These are phyloP conservation scores for Acanthamoeba royreba DNA, from an alignment of 208 protist genomes.

Conservation along the genomic window DNA sequence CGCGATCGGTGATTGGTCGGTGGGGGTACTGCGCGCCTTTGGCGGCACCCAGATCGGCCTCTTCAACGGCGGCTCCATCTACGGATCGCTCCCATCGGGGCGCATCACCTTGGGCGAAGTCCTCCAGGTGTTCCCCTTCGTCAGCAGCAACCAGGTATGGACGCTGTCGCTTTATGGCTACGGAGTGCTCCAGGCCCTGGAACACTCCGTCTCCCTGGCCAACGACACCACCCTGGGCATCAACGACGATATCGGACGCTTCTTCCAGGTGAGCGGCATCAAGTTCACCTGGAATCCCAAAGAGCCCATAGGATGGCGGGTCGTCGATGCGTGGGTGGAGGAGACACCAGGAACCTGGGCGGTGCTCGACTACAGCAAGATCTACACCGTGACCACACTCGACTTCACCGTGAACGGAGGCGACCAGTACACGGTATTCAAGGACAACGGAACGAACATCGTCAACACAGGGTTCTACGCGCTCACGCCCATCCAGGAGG, in stretches of 20 bases:
- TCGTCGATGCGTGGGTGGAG: background rate
- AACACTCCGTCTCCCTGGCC: background rate
- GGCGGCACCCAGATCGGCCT: background rate
- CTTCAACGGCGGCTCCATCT: background rate
- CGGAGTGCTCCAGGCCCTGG: background rate
- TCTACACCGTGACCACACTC: background rate
- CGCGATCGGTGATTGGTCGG: background rate
- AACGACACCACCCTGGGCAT: background rate
- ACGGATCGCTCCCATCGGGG: background rate
- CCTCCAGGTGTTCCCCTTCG: background rate
- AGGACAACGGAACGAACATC: background rate
- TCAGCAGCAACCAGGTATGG: background rate
- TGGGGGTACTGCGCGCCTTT: background rate
- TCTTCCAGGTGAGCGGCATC: background rate
- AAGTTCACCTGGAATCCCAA: background rate
- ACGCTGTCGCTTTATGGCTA: background rate
- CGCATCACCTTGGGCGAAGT: background rate
- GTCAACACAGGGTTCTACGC: background rate
- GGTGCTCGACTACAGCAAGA: background rate
- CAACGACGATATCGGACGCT: background rate
- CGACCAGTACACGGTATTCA: background rate
- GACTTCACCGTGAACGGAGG: background rate
- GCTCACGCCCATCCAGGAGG: background rate
- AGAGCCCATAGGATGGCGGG: background rate
- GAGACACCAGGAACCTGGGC: background rate